A percentile compares a stretch with the other conserved stretches of the same genome.
These are phyloP conservation scores for Aeschynomene evenia DNA, from an alignment of 306 rosid genomes.

Conservation along the genomic window DNA sequence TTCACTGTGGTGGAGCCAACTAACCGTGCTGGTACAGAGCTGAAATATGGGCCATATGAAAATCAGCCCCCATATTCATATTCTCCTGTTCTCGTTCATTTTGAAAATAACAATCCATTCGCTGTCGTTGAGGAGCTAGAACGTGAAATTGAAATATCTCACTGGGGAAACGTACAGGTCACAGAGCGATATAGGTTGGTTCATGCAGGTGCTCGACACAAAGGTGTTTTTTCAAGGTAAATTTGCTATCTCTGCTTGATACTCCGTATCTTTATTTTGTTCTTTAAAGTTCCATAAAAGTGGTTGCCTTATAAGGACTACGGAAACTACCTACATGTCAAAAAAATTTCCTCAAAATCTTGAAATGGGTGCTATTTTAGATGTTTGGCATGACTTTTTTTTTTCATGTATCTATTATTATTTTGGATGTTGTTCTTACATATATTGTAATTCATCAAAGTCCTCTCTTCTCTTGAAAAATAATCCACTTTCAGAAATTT, in stretches of 20 bases:
- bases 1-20: slow-evolving; percentile 77
- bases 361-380: slow-evolving; percentile 7
- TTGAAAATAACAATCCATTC: slow-evolving; percentile 90
- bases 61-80: slow-evolving; percentile 65
- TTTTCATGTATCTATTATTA: neutral
- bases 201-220: slow-evolving; percentile 92
- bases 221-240: slow-evolving; percentile 92
- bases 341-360: slow-evolving; percentile 15
- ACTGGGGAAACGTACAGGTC: slow-evolving; percentile 91
- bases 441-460: neutral
- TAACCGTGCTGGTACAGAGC: slow-evolving; percentile 63
- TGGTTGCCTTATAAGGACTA: neutral
- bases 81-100: slow-evolving; percentile 81
- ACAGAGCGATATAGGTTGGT: slow-evolving; percentile 76
- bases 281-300: neutral
- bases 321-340: neutral
- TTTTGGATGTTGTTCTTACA: neutral
- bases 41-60: slow-evolving; percentile 88
- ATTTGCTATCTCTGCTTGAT: slow-evolving; percentile 20
- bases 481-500: neutral
- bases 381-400: neutral
- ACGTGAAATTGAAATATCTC: slow-evolving; percentile 97
- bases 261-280: slow-evolving; percentile 11
- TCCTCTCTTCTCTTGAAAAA: neutral
- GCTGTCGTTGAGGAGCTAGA: slow-evolving; percentile 95